Conservation (phyloP, 1,284 basidiomycete species). For the Thelephora terrestris region DNA sequence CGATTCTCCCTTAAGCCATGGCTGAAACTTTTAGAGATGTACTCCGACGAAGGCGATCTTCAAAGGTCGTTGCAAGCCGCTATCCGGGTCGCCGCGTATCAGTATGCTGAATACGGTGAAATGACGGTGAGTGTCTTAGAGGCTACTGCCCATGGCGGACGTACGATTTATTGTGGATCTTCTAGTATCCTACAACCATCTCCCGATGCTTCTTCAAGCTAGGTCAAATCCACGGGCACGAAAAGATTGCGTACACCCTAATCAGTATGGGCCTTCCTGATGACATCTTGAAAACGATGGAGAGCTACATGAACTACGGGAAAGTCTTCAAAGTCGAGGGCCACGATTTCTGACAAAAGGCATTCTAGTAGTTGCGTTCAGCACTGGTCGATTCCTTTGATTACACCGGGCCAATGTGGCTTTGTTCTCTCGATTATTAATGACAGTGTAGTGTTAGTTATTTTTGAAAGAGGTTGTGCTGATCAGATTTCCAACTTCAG, state of each 20-base stretch:
- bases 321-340: slow-evolving; percentile 75
- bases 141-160: slow-evolving; percentile 1
- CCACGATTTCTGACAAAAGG: slow-evolving; percentile 47
- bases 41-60: slow-evolving; percentile 89
- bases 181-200: slow-evolving; percentile 83
- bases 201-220: slow-evolving; percentile 88
- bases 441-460: neutral
- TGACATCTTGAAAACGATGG: slow-evolving; percentile 78
- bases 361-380: neutral
- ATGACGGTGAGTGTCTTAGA: slow-evolving; percentile 51
- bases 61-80: slow-evolving; percentile 86
- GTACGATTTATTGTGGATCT: neutral
- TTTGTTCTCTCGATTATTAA: neutral
- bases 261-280: slow-evolving; percentile 89
- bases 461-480: neutral
- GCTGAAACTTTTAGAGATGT: slow-evolving; percentile 88
- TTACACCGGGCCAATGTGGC: neutral
- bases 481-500: neutral
- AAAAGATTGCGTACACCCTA: slow-evolving; percentile 90
- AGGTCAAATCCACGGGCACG: slow-evolving; percentile 88
- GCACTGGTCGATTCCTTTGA: neutral
- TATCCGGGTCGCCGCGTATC: slow-evolving; percentile 88
- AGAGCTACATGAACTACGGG: slow-evolving; percentile 75
- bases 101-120: slow-evolving; percentile 78
- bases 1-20: slow-evolving; percentile 89